These are phyloP conservation scores for Umbelopsis ramanniana DNA, from an alignment of 192 early-diverging fungal species.

Conservation along the genomic window DNA sequence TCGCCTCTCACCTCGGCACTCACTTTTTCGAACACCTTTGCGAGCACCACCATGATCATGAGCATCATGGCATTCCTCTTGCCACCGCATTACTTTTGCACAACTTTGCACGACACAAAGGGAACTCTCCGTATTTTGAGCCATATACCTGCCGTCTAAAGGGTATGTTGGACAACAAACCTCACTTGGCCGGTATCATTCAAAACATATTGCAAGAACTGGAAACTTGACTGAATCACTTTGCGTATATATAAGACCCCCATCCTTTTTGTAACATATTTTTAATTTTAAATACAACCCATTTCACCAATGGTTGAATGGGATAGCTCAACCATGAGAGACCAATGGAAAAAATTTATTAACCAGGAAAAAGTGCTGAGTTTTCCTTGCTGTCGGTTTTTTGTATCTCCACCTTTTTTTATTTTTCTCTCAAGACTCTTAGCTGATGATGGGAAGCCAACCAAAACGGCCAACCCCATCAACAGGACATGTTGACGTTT, in stretches of 20 bases:
- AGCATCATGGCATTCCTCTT: constrained; percentile 47
- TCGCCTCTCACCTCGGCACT: constrained; percentile 52
- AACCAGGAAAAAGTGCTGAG: too few species aligned
- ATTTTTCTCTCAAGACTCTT: background rate
- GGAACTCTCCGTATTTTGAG: constrained; percentile 46
- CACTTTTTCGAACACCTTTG: constrained; percentile 36
- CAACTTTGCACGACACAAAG: constrained; percentile 48
- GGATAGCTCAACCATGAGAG: too few species aligned
- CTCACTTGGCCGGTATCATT: constrained; percentile 42
- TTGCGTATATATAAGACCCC: too few species aligned
- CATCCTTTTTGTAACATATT: background rate
- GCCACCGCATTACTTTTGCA: constrained; percentile 52
- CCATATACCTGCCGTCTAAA: constrained; percentile 49
- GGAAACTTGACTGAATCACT: constrained; percentile 19
- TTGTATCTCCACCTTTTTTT: background rate
- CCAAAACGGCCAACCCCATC: background rate
- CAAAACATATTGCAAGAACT: constrained; percentile 44
- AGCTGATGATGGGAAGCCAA: background rate
- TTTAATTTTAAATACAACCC: too few species aligned
- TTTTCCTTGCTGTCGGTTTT: background rate
- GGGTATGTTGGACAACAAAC: constrained; percentile 46
- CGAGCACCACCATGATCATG: background rate
- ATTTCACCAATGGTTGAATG: too few species aligned
- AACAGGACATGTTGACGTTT: constrained; percentile 16
- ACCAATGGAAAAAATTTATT: too few species aligned